phyloP scores from a whole-genome alignment of 2,329 filamentous ascomycete genomes.

The Ascomycota sp. region DNA sequence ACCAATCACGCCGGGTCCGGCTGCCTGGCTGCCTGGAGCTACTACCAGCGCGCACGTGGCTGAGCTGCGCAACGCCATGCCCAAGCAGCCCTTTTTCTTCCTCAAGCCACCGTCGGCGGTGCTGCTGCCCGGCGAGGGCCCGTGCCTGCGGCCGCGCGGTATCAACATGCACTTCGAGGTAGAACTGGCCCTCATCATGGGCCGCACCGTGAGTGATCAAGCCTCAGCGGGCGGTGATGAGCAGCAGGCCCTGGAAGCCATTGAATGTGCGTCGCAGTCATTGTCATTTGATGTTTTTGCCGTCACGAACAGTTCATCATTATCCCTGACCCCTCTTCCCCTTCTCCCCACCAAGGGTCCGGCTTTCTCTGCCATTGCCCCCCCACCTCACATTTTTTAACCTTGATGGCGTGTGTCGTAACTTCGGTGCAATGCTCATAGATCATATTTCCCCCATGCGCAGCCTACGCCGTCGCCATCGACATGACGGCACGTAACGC shows the following conservation, averaged over 20 bases:
- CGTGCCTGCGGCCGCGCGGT: constrained; percentile 63
- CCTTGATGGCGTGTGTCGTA: neutral
- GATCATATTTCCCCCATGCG: neutral
- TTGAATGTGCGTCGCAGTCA: constrained; percentile 41
- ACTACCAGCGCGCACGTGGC: constrained; percentile 65
- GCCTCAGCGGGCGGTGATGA: constrained; percentile 59
- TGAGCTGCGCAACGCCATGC: constrained; percentile 70
- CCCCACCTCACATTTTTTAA: neutral
- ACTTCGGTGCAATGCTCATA: no score
- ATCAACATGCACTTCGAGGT: constrained; percentile 87
- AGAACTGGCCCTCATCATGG: constrained; percentile 77
- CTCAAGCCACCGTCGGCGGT: constrained; percentile 83
- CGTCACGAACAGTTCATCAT: neutral
- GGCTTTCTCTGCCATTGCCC: no score
- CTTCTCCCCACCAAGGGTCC: no score
- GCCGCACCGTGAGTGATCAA: constrained; percentile 54
- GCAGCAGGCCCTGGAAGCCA: constrained; percentile 58
- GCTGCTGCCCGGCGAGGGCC: constrained; percentile 55
- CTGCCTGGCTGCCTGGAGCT: no score
- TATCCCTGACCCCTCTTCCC: no score
- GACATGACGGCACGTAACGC: constrained; percentile 95
- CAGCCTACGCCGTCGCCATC: constrained; percentile 75
- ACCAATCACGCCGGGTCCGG: no score
- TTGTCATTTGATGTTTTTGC: neutral
- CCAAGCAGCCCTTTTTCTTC: constrained; percentile 98